A percentile compares a stretch with the other conserved stretches of the same genome.
Conservation (phyloP, 2,329 filamentous ascomycete genomes). For the Fusarium sp. region DNA sequence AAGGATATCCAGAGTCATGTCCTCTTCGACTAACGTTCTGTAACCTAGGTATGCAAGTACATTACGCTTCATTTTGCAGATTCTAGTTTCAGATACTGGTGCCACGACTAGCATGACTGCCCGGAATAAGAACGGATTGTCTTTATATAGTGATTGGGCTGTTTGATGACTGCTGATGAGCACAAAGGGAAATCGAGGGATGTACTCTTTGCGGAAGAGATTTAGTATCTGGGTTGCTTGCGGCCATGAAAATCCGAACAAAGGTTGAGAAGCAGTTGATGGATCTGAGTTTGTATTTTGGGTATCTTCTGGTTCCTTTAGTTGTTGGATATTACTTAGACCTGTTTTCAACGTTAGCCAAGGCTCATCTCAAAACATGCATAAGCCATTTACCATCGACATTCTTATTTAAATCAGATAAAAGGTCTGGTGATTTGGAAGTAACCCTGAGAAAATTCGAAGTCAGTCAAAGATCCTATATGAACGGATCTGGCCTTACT, state of each 20-base stretch:
- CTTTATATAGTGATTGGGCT: slow-evolving; percentile 47
- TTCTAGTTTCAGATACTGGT: slow-evolving; percentile 44
- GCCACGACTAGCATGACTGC: slow-evolving; percentile 55
- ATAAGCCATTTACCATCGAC: not conserved
- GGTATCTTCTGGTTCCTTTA: not conserved
- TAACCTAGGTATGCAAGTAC: slow-evolving; percentile 57
- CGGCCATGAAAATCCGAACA: slow-evolving; percentile 55
- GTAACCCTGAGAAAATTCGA: not conserved
- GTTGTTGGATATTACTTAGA: not conserved
- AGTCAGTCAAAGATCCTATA: not conserved
- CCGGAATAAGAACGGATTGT: slow-evolving; percentile 56
- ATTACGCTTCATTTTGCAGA: slow-evolving; percentile 57
- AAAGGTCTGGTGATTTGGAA: not conserved
- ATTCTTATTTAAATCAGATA: not conserved
- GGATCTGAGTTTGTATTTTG: not conserved
- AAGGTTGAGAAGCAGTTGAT: slow-evolving; percentile 26
- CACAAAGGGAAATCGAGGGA: slow-evolving; percentile 55
- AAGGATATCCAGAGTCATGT: slow-evolving; percentile 57
- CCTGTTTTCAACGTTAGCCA: not conserved
- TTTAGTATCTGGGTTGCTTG: slow-evolving; percentile 53
- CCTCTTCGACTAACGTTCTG: slow-evolving; percentile 56
- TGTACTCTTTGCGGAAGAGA: slow-evolving; percentile 51
- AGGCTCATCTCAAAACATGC: not conserved
- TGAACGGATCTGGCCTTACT: slow-evolving; percentile 29
- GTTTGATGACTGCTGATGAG: slow-evolving; percentile 47